Evolutionary conservation across 306 rosid species (phyloP).

Genomic region (Geum urbanum): DNA sequence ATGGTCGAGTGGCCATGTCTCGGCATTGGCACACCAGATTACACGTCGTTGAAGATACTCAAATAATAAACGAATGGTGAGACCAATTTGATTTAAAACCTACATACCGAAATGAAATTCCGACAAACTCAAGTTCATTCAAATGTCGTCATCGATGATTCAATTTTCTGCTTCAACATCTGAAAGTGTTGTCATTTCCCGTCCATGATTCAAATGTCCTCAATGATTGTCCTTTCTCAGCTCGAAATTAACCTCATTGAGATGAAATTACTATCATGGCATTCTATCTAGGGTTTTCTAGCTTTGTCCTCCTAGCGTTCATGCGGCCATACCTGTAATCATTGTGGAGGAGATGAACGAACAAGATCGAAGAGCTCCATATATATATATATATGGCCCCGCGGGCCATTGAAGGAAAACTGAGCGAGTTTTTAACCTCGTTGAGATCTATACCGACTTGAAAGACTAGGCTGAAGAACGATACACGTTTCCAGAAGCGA

Average conservation of each 20-base stretch:
- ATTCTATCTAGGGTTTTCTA: too few relatives aligned
- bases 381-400: background rate
- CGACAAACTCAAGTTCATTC: too few relatives aligned
- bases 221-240: background rate
- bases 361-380: background rate
- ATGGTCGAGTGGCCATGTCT: background rate
- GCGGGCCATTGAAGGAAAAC: background rate
- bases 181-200: background rate
- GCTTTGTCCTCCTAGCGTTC: too few relatives aligned
- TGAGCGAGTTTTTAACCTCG: background rate
- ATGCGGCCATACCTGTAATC: background rate
- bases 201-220: background rate
- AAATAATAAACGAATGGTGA: background rate
- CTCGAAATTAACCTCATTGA: background rate
- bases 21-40: background rate
- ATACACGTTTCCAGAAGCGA: background rate
- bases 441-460: background rate
- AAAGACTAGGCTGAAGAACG: background rate
- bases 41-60: background rate
- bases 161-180: background rate
- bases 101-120: background rate
- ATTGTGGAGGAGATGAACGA: background rate
- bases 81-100: background rate
- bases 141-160: too few relatives aligned
- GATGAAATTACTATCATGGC: background rate